Conservation (phyloP, 129 eudicot genomes). For the Flaveria robusta region DNA sequence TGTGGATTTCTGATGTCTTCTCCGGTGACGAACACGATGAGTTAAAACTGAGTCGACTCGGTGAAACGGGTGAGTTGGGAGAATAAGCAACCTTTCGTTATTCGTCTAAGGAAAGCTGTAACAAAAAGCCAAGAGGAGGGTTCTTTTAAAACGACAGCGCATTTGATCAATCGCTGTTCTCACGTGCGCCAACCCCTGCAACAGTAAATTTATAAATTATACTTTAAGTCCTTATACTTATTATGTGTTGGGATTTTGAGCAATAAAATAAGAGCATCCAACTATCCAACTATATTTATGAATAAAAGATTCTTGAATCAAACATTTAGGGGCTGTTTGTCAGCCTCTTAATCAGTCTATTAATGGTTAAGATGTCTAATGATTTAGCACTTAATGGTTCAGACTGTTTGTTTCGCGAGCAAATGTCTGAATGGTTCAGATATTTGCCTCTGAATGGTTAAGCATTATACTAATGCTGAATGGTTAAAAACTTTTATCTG, state of each 20-base stretch:
- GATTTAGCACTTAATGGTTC: too few species aligned
- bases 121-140: slow-evolving; percentile 28
- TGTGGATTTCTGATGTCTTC: not conserved
- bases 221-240: not conserved
- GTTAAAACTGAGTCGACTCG: slow-evolving; percentile 34
- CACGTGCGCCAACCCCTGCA: slow-evolving; percentile 42
- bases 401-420: too few species aligned
- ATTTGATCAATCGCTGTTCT: not conserved
- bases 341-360: too few species aligned
- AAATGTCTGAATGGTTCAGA: too few species aligned
- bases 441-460: too few species aligned
- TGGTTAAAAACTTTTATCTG: too few species aligned
- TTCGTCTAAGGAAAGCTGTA: slow-evolving; percentile 27
- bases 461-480: too few species aligned
- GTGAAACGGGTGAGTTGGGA: slow-evolving; percentile 1
- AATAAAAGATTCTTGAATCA: too few species aligned
- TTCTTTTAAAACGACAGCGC: slow-evolving; percentile 37
- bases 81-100: slow-evolving; percentile 16
- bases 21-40: slow-evolving; percentile 21
- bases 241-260: not conserved
- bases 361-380: too few species aligned
- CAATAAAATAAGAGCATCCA: too few species aligned
- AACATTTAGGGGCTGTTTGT: too few species aligned
- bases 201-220: slow-evolving; percentile 1
- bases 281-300: too few species aligned